These are phyloP conservation scores for Kluyveromyces nonfermentans DNA, from an alignment of 805 yeast genomes.

Conservation along the genomic window DNA sequence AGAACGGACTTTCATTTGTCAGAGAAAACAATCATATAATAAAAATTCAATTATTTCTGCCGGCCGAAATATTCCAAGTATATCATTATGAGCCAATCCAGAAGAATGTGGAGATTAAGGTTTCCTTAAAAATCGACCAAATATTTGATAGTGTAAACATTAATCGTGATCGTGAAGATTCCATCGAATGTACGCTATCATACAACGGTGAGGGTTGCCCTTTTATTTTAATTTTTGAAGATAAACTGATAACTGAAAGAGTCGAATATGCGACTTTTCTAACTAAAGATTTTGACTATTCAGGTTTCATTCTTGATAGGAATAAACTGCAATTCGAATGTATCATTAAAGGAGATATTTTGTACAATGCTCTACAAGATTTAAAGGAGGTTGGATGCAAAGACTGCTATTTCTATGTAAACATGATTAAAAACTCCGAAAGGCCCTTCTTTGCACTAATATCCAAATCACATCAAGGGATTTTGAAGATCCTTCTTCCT, in stretches of 20 bases:
- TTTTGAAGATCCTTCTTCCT: constrained; percentile 58
- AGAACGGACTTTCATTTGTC: constrained; percentile 43
- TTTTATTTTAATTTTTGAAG: constrained; percentile 48
- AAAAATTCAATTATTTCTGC: constrained; percentile 27
- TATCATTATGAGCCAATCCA: constrained; percentile 16
- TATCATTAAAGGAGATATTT: constrained; percentile 41
- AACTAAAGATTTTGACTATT: constrained; percentile 27
- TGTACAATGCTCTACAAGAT: constrained; percentile 47
- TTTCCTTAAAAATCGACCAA: constrained; percentile 38
- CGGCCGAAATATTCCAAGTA: constrained; percentile 25
- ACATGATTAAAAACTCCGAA: constrained; percentile 22
- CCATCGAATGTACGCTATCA: constrained; percentile 40
- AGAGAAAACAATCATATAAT: constrained; percentile 38
- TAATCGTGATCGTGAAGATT: constrained; percentile 27
- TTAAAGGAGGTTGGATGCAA: constrained; percentile 45
- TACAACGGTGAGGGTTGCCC: constrained; percentile 44
- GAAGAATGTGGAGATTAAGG: constrained; percentile 19
- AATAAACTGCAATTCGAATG: constrained; percentile 40
- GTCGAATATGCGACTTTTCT: constrained; percentile 47
- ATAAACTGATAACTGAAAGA: constrained; percentile 41
- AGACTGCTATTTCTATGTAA: constrained; percentile 40
- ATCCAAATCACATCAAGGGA: constrained; percentile 67
- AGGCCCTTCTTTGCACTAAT: constrained; percentile 37
- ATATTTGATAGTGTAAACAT: constrained; percentile 44
- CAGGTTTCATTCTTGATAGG: constrained; percentile 36